Conservation (phyloP, 805 yeast genomes). For the Teunomyces tritomae region DNA sequence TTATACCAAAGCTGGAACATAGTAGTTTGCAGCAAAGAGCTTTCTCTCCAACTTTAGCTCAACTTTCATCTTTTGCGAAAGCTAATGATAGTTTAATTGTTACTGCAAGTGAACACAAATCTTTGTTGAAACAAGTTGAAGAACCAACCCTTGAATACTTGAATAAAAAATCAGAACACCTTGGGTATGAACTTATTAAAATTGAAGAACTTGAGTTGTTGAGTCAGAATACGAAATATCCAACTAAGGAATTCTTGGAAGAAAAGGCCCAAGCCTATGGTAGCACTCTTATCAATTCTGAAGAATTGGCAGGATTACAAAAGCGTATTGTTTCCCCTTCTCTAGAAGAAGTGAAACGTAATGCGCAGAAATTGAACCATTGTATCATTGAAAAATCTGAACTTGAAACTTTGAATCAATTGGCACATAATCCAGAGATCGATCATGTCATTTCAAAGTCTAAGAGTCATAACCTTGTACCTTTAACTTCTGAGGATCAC, state of each 20-base stretch:
- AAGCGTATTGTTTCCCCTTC: constrained; percentile 18
- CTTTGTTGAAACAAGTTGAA: neutral
- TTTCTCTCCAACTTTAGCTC: constrained; percentile 20
- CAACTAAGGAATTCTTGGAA: constrained; percentile 2
- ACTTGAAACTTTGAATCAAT: constrained; percentile 1
- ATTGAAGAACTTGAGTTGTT: constrained; percentile 7
- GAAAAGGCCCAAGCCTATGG: constrained; percentile 7
- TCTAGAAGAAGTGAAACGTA: constrained; percentile 16
- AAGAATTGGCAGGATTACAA: constrained; percentile 6
- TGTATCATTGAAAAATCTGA: constrained; percentile 7
- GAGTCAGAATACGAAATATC: neutral
- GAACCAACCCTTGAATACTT: constrained; percentile 4
- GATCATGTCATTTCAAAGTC: constrained; percentile 6
- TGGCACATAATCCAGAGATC: constrained; percentile 9
- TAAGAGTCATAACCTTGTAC: constrained; percentile 11
- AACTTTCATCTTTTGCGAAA: constrained; percentile 11
- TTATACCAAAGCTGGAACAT: constrained; percentile 5
- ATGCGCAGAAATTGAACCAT: constrained; percentile 9
- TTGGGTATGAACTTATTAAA: constrained; percentile 12
- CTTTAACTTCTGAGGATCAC: constrained; percentile 10
- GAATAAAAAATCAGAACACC: constrained; percentile 11
- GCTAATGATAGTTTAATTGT: constrained; percentile 5
- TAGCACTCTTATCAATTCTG: neutral
- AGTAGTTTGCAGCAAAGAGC: constrained; percentile 8
- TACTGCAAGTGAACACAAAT: constrained; percentile 4